Conservation (phyloP, 306 rosid species). For the Cajanus cajan region DNA sequence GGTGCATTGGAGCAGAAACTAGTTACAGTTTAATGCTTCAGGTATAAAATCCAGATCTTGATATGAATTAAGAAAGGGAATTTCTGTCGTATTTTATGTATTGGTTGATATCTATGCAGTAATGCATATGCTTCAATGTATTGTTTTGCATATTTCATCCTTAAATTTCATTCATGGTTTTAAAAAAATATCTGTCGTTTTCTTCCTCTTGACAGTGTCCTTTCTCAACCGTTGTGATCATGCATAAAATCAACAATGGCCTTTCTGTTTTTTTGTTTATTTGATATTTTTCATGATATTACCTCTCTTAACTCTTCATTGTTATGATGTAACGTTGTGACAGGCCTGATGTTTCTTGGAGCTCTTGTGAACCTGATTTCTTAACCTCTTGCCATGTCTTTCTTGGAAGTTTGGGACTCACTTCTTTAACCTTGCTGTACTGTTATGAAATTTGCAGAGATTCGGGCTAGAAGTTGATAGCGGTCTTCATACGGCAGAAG, state of each 20-base stretch:
- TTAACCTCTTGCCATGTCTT: slow-evolving; percentile 99
- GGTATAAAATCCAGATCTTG: slow-evolving; percentile 34
- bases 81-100: background rate
- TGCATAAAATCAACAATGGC: slow-evolving; percentile 9
- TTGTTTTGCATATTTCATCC: background rate
- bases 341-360: slow-evolving; percentile 99
- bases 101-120: background rate
- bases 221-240: background rate
- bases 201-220: background rate
- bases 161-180: slow-evolving; percentile 7
- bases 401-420: slow-evolving; percentile 99
- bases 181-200: background rate
- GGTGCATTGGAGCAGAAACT: slow-evolving; percentile 36
- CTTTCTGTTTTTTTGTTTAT: slow-evolving; percentile 6
- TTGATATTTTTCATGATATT: slow-evolving; percentile 33
- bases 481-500: slow-evolving; percentile 46
- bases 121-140: slow-evolving; percentile 3
- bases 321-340: slow-evolving; percentile 74
- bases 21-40: slow-evolving; percentile 25
- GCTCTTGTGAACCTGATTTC: slow-evolving; percentile 98
- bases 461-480: slow-evolving; percentile 53
- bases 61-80: background rate
- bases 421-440: slow-evolving; percentile 98
- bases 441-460: slow-evolving; percentile 99
- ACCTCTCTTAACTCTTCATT: slow-evolving; percentile 61